These are phyloP conservation scores for Copromyces sp. DNA, from an alignment of 495 filamentous ascomycete genomes.

Conservation along the genomic window DNA sequence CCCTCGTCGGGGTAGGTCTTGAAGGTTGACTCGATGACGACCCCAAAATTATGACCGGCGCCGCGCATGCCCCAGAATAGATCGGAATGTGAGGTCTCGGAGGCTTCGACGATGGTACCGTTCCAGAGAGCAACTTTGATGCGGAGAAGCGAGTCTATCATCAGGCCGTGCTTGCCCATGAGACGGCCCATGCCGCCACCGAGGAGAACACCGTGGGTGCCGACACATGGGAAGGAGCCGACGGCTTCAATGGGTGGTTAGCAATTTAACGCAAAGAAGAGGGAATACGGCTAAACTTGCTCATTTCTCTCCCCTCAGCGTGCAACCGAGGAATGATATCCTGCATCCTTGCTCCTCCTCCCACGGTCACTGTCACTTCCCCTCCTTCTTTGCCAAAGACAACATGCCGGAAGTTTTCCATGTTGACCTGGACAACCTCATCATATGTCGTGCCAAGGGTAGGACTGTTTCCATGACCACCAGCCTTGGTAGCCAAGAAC, in stretches of 20 bases:
- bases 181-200: conserved; percentile 46
- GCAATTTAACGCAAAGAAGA: background rate
- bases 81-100: conserved; percentile 22
- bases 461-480: background rate
- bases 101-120: conserved; percentile 28
- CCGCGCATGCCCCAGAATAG: conserved; percentile 45
- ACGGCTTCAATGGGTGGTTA: conserved; percentile 2
- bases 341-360: conserved; percentile 5
- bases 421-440: conserved; percentile 5
- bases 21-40: conserved; percentile 26
- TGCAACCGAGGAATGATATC: background rate
- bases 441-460: background rate
- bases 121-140: conserved; percentile 40
- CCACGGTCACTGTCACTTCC: conserved; percentile 2
- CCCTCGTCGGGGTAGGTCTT: background rate
- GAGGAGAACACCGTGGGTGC: conserved; percentile 36
- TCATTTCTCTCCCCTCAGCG: background rate
- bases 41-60: conserved; percentile 46
- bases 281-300: background rate
- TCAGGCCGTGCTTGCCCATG: conserved; percentile 39
- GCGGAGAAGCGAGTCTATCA: conserved; percentile 38
- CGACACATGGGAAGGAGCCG: conserved; percentile 41
- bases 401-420: background rate
- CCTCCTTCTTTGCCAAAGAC: background rate
- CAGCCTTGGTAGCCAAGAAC: background rate